These are phyloP conservation scores for Sclerotinia trifoliorum DNA, from an alignment of 2,329 filamentous ascomycete genomes.

Conservation along the genomic window DNA sequence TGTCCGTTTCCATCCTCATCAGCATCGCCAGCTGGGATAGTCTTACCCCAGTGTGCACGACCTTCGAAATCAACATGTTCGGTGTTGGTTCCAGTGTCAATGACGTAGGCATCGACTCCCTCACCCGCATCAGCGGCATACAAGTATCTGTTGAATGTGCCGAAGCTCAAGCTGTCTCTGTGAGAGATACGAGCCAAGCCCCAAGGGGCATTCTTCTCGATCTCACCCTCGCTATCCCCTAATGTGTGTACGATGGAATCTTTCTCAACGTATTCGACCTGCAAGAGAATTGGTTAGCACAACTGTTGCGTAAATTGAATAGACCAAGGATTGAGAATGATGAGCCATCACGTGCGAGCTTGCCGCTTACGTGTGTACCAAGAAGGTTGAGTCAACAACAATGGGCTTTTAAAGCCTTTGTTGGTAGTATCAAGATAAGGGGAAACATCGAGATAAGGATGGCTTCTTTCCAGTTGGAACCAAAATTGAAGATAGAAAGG, in stretches of 20 bases:
- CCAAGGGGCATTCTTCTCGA: conserved; percentile 96
- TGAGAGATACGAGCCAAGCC: conserved; percentile 97
- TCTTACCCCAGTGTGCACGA: conserved; percentile 95
- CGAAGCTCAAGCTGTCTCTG: conserved; percentile 81
- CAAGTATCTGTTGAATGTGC: conserved; percentile 97
- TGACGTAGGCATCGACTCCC: conserved; percentile 97
- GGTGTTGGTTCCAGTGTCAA: conserved; percentile 93
- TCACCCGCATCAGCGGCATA: conserved; percentile 88
- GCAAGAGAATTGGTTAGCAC: conserved; percentile 33
- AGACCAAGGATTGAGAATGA: conserved; percentile 4
- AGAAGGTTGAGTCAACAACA: background rate
- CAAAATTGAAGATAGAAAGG: conserved; percentile 4
- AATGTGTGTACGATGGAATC: conserved; percentile 90
- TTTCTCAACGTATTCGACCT: conserved; percentile 97
- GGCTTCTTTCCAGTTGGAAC: conserved; percentile 7
- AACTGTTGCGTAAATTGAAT: conserved; percentile 13
- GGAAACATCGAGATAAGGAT: conserved; percentile 4
- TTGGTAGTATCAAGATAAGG: conserved; percentile 3
- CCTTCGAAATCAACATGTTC: conserved; percentile 97
- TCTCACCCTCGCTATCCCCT: conserved; percentile 53
- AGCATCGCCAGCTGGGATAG: conserved; percentile 78
- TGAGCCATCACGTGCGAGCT: conserved; percentile 32
- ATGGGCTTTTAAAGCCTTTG: background rate
- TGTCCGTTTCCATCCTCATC: conserved; percentile 96
- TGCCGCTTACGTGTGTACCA: conserved; percentile 21